Percentiles rank a stretch among this genome's conserved stretches.
Conservation (phyloP, 179 eudicot genomes). For the Beta corolliflora region DNA sequence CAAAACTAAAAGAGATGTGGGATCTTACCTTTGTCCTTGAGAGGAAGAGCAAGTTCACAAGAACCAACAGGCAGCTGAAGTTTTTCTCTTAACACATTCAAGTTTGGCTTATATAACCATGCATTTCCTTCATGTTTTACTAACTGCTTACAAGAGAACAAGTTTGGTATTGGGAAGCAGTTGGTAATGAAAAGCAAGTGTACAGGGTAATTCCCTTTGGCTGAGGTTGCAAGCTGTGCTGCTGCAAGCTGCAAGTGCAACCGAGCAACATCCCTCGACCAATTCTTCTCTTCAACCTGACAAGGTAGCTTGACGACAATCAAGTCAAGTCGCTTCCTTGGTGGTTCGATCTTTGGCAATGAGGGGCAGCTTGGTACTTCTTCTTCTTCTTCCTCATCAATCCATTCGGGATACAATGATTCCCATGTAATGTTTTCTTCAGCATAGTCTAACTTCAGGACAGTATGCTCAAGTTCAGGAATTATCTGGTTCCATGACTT, state of each 20-base stretch:
- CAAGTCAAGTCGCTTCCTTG: conserved; percentile 60
- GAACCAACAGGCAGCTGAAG: conserved; percentile 82
- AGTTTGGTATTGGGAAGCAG: conserved; percentile 75
- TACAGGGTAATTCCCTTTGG: conserved; percentile 56
- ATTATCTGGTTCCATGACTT: conserved; percentile 48
- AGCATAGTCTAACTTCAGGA: conserved; percentile 48
- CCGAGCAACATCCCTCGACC: conserved; percentile 86
- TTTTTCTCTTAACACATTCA: conserved; percentile 61
- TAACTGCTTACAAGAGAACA: conserved; percentile 81
- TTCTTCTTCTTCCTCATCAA: conserved; percentile 83
- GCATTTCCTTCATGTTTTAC: conserved; percentile 51
- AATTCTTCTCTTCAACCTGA: conserved; percentile 36
- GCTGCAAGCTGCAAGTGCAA: conserved; percentile 82
- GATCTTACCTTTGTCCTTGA: conserved; percentile 51
- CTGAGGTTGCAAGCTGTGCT: conserved; percentile 58
- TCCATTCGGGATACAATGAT: conserved; percentile 83
- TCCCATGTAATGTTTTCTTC: conserved; percentile 70
- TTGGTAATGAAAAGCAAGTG: conserved; percentile 64
- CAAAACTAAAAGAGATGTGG: background rate
- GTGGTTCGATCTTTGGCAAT: conserved; percentile 57
- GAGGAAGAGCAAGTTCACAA: conserved; percentile 84
- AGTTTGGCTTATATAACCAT: conserved; percentile 77
- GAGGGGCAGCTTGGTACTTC: conserved; percentile 69
- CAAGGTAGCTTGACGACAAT: conserved; percentile 80
- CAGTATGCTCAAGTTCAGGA: conserved; percentile 48